Evolutionary conservation across 2,329 filamentous ascomycete species (phyloP), one percentile per base, ranked within the genome.

Genomic region (Colletotrichum limetticola): DNA sequence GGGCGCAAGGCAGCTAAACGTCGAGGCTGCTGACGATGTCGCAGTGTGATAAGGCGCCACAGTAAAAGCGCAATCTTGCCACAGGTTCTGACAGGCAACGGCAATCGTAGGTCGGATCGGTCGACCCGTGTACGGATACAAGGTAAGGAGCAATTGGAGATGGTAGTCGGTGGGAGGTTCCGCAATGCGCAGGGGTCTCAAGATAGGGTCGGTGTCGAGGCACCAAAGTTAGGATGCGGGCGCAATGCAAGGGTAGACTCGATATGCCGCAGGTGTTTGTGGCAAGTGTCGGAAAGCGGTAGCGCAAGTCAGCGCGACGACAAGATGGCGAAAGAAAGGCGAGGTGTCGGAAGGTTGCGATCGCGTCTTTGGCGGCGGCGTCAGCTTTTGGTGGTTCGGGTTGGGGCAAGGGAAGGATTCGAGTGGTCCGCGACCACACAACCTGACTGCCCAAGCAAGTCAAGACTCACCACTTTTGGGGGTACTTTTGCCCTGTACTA

Each of bases 331-430:
- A 22, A 35, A 42, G 46, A 68, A 68, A 37, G 65, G 55, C 53
- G 55, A 59, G n/a, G 56, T 62, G 26, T 73, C 61, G 71, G 24
- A 35, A 61, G 60, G 49, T 71, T 55, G 62, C 60, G 61, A 62
- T 71, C 26, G 49, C 32, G 52, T 57, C 58, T 66, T 28, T 59
- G 42, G 49, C 68, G 32, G 28, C 24, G 49, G 66, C 66, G 71
- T 73, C 71, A 73, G 66, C 71, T 52, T 65, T 71, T 37, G 66
- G 56, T 71, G 58, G 30, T 56, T 60, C 30, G 35, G 59, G 53
- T 16, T 60, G 24, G 35, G 59, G 53, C 22, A 30, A 61, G 42
- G 55, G 56, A 56, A 61, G 71, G 66, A 37, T 71, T 58, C 60
- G 46, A 61, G 61, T 61, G 71, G 71, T 32, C 46, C n/a, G 42